Percentiles rank a stretch among this genome's conserved stretches.
These are phyloP conservation scores for Globisporangium mamillatum DNA, from an alignment of 352 stramenopile species.

Conservation along the genomic window DNA sequence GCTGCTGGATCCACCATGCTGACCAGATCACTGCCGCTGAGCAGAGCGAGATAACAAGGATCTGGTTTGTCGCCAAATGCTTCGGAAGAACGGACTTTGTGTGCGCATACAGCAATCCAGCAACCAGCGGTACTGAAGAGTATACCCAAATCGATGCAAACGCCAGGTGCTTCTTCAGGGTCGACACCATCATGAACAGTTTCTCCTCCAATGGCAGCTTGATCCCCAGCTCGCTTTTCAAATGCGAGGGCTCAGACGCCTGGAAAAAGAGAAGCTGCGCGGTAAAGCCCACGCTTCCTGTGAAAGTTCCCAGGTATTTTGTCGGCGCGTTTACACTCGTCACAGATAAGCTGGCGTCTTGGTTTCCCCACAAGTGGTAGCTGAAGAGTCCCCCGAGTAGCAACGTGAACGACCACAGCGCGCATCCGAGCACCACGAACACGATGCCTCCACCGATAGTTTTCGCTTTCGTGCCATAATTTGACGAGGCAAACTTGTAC, in stretches of 20 bases:
- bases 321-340: constrained; percentile 17
- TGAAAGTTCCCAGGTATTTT: constrained; percentile 47
- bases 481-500: constrained; percentile 38
- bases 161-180: constrained; percentile 14
- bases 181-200: constrained; percentile 5
- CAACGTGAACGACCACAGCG: constrained; percentile 59
- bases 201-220: constrained; percentile 8
- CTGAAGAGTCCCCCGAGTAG: constrained; percentile 45
- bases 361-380: constrained; percentile 36
- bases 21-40: constrained; percentile 33
- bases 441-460: constrained; percentile 41
- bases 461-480: constrained; percentile 29
- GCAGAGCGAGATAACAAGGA: constrained; percentile 30
- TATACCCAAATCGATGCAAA: constrained; percentile 21
- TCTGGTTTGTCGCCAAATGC: constrained; percentile 28
- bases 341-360: constrained; percentile 16
- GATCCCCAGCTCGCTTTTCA: background rate
- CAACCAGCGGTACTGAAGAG: constrained; percentile 14
- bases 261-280: constrained; percentile 48
- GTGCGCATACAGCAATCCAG: constrained; percentile 26
- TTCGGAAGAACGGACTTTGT: constrained; percentile 26
- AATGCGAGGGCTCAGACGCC: constrained; percentile 22
- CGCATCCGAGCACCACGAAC: constrained; percentile 46
- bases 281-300: constrained; percentile 40
- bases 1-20: constrained; percentile 45